Conservation (phyloP, 2,329 filamentous ascomycete species). For the Coniella vitis region DNA sequence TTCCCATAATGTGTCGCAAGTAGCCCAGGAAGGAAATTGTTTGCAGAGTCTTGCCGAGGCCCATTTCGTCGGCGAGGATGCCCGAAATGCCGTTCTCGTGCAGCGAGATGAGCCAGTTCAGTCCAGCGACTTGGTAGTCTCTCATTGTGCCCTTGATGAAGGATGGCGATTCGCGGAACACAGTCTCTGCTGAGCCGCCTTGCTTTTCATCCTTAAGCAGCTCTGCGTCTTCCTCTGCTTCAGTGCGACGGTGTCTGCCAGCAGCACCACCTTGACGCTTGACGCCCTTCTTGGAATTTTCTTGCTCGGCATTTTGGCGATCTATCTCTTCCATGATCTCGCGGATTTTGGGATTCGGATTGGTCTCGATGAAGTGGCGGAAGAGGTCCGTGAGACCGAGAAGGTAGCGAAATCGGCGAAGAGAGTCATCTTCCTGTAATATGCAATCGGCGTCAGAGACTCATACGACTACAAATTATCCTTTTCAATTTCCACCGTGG, state of each 20-base stretch:
- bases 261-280: conserved; percentile 78
- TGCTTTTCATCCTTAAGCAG: conserved; percentile 79
- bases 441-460: conserved; percentile 8
- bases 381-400: conserved; percentile 94
- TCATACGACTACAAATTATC: neutral
- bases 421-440: conserved; percentile 80
- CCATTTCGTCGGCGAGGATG: conserved; percentile 98
- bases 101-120: conserved; percentile 96
- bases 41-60: conserved; percentile 92
- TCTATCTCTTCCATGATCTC: conserved; percentile 94
- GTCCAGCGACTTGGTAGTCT: conserved; percentile 90
- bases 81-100: conserved; percentile 99
- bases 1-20: conserved; percentile 81
- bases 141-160: conserved; percentile 87
- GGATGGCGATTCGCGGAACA: conserved; percentile 90
- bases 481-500: neutral
- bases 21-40: conserved; percentile 97
- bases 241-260: conserved; percentile 75
- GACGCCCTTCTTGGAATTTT: conserved; percentile 64
- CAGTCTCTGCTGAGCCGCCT: conserved; percentile 76
- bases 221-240: conserved; percentile 97
- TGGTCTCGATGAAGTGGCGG: conserved; percentile 97
- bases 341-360: conserved; percentile 89
- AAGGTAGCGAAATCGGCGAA: conserved; percentile 89
- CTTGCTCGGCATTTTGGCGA: conserved; percentile 74